Percentiles rank a stretch among this genome's conserved stretches.
Evolutionary conservation across 176 grass and related monocot species (phyloP).

Genomic region (Ampelocalamus luodianensis): DNA sequence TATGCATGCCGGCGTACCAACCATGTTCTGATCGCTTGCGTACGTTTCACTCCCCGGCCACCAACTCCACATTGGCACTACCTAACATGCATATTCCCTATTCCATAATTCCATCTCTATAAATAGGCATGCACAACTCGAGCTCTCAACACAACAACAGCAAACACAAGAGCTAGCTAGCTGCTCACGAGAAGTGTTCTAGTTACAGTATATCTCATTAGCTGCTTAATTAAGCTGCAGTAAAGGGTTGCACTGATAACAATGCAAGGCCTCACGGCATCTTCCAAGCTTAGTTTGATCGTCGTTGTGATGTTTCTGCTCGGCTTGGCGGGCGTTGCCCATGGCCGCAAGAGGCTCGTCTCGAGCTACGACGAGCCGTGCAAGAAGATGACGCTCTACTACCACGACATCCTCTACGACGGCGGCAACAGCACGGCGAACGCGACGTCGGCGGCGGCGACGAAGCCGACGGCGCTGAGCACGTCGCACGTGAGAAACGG

Average conservation of each 20-base stretch:
- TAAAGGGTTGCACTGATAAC: background rate
- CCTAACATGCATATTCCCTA: background rate
- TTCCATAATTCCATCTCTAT: background rate
- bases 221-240: background rate
- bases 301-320: background rate
- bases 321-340: background rate
- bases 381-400: constrained; percentile 41
- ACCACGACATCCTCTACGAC: constrained; percentile 53
- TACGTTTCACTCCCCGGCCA: no score
- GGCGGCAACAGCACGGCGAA: constrained; percentile 32
- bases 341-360: background rate
- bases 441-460: constrained; percentile 30
- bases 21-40: no score
- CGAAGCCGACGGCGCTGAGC: constrained; percentile 34
- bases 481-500: constrained; percentile 24
- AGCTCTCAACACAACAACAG: background rate
- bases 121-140: constrained; percentile 10
- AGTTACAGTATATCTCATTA: no score
- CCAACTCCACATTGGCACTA: no score
- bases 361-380: constrained; percentile 36
- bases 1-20: no score
- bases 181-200: background rate
- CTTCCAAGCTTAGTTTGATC: background rate
- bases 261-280: constrained; percentile 24
- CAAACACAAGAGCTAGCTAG: background rate